Evolutionary conservation across 768 basidiomycete genomes (phyloP), one percentile per base, ranked within the genome.

Genomic region (Macrolepiota dolichaula): DNA sequence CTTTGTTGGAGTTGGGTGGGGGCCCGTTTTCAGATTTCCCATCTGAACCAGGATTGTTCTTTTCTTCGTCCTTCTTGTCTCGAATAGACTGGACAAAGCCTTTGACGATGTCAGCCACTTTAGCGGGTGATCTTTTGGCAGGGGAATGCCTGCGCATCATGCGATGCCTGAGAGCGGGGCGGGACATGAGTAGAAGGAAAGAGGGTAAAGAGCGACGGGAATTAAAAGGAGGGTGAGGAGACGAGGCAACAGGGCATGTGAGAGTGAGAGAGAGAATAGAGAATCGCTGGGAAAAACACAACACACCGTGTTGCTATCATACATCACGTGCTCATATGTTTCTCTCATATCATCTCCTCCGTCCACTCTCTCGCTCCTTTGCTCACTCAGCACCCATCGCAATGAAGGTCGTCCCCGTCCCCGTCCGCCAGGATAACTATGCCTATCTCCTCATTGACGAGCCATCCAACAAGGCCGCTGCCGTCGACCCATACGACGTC

Each of bases 401-500:
- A 53, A 94, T 95, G 93, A 84, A 82, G 65, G 77, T 95, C 69
- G 75, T 94, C 13, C 85, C 92, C 2, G 84, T 95, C 2, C 92
- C 88, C 37, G 89, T 92, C 58, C 82, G 87, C 63, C 73, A 83
- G 32, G 92, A 94, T 72, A 95, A 95, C 71, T 94, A 94, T 67
- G 89, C 92, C 10, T 94, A 94, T 70, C 79, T 94, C 17, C 76
- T 94, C 74, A 75, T 94, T 62, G 92, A 93, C 73, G 82, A 87
- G 55, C 65, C 75, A 1, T 79, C 85, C 4, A 84, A 81, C 57
- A 81, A 81, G 57, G 92, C 93, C 1, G 91, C 91, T 0, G 89
- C 85, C 0, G 82, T 96, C 62, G 94, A 95, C 71, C 86, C 89
- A 0, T 94, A 81, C 70, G 91, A 94, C 66, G 83, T 92, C 0